Base-by-base conservation (phyloP, 345 rosid species). In the Hevea brasiliensis region DNA sequence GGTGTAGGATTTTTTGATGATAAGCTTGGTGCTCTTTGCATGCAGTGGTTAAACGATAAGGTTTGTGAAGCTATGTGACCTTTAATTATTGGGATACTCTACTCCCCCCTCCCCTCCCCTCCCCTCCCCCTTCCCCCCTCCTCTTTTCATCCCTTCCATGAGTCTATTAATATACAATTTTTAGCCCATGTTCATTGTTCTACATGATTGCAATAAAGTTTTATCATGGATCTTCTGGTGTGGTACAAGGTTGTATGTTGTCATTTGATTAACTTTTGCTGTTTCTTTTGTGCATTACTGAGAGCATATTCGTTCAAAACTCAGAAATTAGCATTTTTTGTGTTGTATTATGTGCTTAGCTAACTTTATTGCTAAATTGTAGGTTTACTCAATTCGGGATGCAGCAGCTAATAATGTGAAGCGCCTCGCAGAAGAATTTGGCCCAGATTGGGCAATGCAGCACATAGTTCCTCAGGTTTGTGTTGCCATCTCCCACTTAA, bases 1-100 rank as follows among this genome's bases (percentile, higher is more conserved):
- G 98, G 97, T 60, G 93, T 94, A 51, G 91, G 93, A 56, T 94
- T 94, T 79, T 94, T 94, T 69, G 92, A 94, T 44, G 93, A 94
- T 72, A 92, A 90, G 86, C 97, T 94, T 57, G 97, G 97, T 48
- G 81, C 93, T 70, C 93, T 94, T 71, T 94, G 98, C 85, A 94
- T 92, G 98, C 97, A 92, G 61, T 94, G 97, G 97, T 83, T 92
- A 81, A 88, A 94, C 73, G 98, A 94, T 83, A 94, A 94, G 98
- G 98, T 92, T 32, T 68, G 79, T 67, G 42, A 27, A 70, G 54
- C 44, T 58, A 17, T 17, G 18, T 68, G 41, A 60, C 20, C 12
- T 72, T 40, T 18, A 32, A 40, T 14, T 15, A 29, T 57, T n/a
- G n/a, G n/a, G n/a, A n/a, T n/a, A n/a, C n/a, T n/a, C n/a, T n/a